Evolutionary conservation across 202 grass and related monocot genomes (phyloP), one percentile per base, ranked within the genome.

Genomic region (Dendrocalamus latiflorus): DNA sequence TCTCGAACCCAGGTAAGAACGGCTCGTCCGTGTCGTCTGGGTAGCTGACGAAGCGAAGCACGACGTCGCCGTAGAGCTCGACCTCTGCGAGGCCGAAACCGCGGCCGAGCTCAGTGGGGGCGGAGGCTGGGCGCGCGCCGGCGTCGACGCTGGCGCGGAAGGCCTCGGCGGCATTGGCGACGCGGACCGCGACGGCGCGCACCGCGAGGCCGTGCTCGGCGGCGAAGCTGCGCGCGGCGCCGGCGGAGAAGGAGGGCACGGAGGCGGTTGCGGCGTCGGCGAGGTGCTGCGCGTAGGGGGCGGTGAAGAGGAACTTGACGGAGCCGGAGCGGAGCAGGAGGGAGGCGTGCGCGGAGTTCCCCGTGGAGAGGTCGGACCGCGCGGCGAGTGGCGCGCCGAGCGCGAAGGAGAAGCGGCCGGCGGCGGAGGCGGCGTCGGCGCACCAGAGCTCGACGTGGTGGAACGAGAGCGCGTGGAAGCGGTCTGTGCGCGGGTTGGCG

Each of bases 391-490:
- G 92, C 82, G 91, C 88, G 65, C 92, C 95, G 24, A 98, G 92
- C 2, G 72, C 85, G 77, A 93, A 95, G 48, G 95, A 74, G 87
- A 95, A 98, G 49, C 95, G 90, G 18, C 90, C 87, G 20, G 92
- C 89, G 44, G 85, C 79, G 33, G 76, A 75, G 16, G 95, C 77
- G 1, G 95, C 90, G 84, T 93, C 90, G 12, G 81, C 57, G 82
- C 90, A 81, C 95, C 95, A 98, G 68, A 98, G 87, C 89, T 98
- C 95, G n/a, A 95, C 74, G 72, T 98, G 95, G 89, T 95, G 95
- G 89, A 98, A 91, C 28, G 84, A 6, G 4, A 93, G 83, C 59
- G 87, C 83, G n/a, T 45, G 64, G 87, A 98, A 95, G 41, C 82
- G 88, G 84, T 98, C 92, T 33, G 69, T 83, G 14, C 87, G 80